phyloP scores from a whole-genome alignment of 495 filamentous ascomycete genomes.

The Aspergillus olivimuriae region DNA sequence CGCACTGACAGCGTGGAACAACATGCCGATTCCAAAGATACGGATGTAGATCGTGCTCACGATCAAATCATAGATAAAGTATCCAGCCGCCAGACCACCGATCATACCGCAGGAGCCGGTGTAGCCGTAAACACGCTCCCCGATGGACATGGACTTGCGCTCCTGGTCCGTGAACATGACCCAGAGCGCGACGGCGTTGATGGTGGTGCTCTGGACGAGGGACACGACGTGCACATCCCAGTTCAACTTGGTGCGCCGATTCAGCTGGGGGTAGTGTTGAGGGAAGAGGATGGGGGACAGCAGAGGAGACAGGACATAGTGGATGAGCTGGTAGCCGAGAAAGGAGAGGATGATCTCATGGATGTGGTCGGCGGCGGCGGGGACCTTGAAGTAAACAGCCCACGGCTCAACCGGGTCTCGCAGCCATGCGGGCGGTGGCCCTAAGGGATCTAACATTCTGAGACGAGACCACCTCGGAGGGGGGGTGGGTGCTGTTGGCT shows the following conservation, averaged over 20 bases:
- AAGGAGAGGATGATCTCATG: slow-evolving; percentile 81
- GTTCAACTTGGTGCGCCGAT: slow-evolving; percentile 66
- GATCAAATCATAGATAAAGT: slow-evolving; percentile 89
- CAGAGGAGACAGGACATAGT: slow-evolving; percentile 64
- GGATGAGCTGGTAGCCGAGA: slow-evolving; percentile 69
- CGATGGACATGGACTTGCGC: slow-evolving; percentile 60
- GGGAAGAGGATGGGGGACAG: slow-evolving; percentile 67
- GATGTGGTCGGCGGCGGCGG: slow-evolving; percentile 73
- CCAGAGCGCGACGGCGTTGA: slow-evolving; percentile 74
- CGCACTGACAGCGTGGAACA: slow-evolving; percentile 84
- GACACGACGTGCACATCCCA: slow-evolving; percentile 98
- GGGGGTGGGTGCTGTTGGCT: no score
- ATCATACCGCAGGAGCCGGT: slow-evolving; percentile 76
- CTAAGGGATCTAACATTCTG: slow-evolving; percentile 50
- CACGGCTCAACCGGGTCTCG: slow-evolving; percentile 35
- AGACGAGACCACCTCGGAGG: slow-evolving; percentile 15
- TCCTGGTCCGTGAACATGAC: slow-evolving; percentile 76
- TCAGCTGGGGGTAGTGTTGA: slow-evolving; percentile 60
- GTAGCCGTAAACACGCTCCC: slow-evolving; percentile 86
- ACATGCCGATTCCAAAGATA: slow-evolving; percentile 82
- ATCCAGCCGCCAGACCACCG: slow-evolving; percentile 80
- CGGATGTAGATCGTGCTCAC: slow-evolving; percentile 64
- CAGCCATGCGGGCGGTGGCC: slow-evolving; percentile 39
- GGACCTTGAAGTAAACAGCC: slow-evolving; percentile 48
- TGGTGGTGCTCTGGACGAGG: slow-evolving; percentile 75